Conservation (phyloP, 805 yeast genomes). For the Wickerhamia fluorescens region DNA sequence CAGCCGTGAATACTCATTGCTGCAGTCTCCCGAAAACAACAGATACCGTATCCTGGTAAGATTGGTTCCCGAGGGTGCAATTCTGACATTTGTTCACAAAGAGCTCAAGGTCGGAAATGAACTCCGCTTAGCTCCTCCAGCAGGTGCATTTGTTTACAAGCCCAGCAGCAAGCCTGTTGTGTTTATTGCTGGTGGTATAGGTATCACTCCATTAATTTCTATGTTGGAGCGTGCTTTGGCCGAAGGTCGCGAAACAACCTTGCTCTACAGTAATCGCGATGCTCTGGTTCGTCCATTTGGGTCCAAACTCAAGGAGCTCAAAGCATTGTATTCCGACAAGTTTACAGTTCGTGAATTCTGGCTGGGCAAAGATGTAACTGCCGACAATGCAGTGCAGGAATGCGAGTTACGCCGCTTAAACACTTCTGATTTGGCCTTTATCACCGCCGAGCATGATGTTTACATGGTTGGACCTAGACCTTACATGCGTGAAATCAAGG, state of each 20-base stretch:
- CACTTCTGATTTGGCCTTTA: constrained; percentile 14
- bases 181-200: constrained; percentile 57
- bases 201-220: constrained; percentile 58
- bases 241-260: constrained; percentile 22
- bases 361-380: constrained; percentile 4
- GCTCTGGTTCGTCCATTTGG: constrained; percentile 17
- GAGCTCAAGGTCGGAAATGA: constrained; percentile 40
- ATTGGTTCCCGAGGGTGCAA: constrained; percentile 39
- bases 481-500: constrained; percentile 22
- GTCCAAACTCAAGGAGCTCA: constrained; percentile 11
- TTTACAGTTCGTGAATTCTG: constrained; percentile 18
- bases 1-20: constrained; percentile 55
- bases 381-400: constrained; percentile 8
- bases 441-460: constrained; percentile 15
- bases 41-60: constrained; percentile 56
- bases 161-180: constrained; percentile 16
- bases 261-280: constrained; percentile 27
- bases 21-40: constrained; percentile 27
- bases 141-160: constrained; percentile 41
- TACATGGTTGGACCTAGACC: constrained; percentile 29
- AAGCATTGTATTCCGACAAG: constrained; percentile 7
- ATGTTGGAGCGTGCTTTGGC: constrained; percentile 36
- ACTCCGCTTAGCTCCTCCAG: constrained; percentile 50
- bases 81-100: constrained; percentile 45
- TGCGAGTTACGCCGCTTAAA: constrained; percentile 8